Evolutionary conservation across 1,139 yeast genomes (phyloP).

Genomic region (Diutina sp.): DNA sequence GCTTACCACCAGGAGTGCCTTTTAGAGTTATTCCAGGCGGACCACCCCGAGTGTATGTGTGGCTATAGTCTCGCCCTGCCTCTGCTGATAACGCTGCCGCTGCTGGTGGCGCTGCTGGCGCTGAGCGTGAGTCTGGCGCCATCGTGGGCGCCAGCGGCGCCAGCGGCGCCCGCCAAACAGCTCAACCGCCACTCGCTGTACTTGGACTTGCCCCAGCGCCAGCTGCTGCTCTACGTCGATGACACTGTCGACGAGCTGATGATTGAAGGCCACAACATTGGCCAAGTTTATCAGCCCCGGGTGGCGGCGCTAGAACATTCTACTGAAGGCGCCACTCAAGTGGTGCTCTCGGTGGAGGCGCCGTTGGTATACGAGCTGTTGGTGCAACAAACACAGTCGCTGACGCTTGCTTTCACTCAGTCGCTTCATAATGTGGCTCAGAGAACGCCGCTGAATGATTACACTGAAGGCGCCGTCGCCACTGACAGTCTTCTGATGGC

Average conservation of each 20-base stretch:
- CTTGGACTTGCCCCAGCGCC: not conserved
- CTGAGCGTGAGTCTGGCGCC: not conserved
- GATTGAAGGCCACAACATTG: not conserved
- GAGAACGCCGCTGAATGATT: not conserved
- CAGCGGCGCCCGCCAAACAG: too few species aligned
- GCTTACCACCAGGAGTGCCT: not conserved
- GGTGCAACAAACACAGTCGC: not conserved
- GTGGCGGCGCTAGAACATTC: not conserved
- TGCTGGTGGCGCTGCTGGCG: not conserved
- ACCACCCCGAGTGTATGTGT: not conserved
- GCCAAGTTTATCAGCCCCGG: not conserved
- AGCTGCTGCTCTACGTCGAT: not conserved
- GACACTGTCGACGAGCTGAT: not conserved
- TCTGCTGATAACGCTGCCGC: not conserved
- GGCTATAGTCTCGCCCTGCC: not conserved
- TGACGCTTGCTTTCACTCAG: not conserved
- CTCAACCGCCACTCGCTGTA: not conserved
- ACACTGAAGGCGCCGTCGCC: not conserved
- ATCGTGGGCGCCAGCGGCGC: too few species aligned
- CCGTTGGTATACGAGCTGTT: conserved; percentile 1
- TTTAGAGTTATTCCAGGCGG: not conserved
- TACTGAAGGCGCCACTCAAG: not conserved
- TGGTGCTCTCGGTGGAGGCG: not conserved
- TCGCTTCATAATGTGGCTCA: not conserved
- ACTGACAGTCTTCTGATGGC: not conserved